These are phyloP conservation scores for Lipomyces yamadae DNA, from an alignment of 805 yeast genomes.

Conservation along the genomic window DNA sequence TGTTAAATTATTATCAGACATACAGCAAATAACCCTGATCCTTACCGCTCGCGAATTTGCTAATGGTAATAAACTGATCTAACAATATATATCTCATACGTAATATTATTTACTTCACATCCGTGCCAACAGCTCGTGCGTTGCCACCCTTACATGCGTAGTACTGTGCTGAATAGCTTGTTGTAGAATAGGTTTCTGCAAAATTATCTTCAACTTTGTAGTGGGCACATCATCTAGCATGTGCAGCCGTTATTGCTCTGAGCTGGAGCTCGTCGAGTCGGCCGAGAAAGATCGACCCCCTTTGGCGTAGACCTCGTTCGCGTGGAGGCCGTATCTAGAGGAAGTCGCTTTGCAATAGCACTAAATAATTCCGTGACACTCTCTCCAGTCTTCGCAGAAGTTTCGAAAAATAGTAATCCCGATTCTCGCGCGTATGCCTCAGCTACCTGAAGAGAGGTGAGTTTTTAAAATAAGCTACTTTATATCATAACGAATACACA, in stretches of 20 bases:
- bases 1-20: slow-evolving; percentile 15
- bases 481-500: slow-evolving; percentile 4
- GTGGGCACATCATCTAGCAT: slow-evolving; percentile 40
- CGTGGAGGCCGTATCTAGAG: slow-evolving; percentile 47
- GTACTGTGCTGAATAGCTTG: not conserved
- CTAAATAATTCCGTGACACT: slow-evolving; percentile 59
- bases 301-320: slow-evolving; percentile 42
- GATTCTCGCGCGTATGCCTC: slow-evolving; percentile 60
- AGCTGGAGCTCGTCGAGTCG: slow-evolving; percentile 39
- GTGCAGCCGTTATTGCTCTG: slow-evolving; percentile 44
- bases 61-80: not conserved
- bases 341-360: slow-evolving; percentile 55
- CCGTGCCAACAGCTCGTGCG: not conserved
- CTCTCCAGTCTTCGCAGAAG: slow-evolving; percentile 74
- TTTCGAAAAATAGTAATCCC: slow-evolving; percentile 56
- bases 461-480: not conserved
- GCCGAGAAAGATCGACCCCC: slow-evolving; percentile 44
- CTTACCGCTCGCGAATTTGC: not conserved
- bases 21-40: not conserved
- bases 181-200: not conserved
- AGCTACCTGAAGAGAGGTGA: slow-evolving; percentile 40
- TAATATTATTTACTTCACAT: not conserved
- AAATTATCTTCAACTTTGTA: not conserved
- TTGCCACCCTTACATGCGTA: not conserved
- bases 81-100: not conserved